phyloP scores from a whole-genome alignment of 768 basidiomycete species.

The Tylopilus cervinicoccineus region DNA sequence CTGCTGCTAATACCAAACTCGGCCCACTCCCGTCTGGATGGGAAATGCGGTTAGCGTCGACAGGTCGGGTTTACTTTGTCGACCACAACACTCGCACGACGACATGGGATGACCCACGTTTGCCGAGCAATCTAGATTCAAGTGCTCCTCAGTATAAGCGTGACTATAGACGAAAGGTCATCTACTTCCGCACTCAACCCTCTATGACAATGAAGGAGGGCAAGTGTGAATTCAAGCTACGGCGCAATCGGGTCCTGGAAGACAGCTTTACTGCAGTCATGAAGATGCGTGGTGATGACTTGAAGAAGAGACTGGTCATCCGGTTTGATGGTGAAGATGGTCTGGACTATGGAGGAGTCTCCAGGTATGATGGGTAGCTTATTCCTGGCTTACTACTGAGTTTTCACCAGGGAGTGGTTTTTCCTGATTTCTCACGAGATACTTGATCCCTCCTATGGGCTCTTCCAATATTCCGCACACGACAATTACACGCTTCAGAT shows the following conservation, averaged over 20 bases:
- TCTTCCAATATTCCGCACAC: slow-evolving; percentile 76
- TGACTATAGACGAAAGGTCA: slow-evolving; percentile 87
- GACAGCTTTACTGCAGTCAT: slow-evolving; percentile 85
- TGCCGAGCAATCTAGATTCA: slow-evolving; percentile 78
- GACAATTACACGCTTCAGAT: slow-evolving; percentile 82
- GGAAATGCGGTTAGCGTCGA: slow-evolving; percentile 92
- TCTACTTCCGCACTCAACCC: slow-evolving; percentile 90
- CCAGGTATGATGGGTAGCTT: slow-evolving; percentile 43
- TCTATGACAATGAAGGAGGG: slow-evolving; percentile 74
- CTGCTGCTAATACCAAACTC: slow-evolving; percentile 54
- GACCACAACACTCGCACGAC: slow-evolving; percentile 90
- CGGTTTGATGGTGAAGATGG: slow-evolving; percentile 80
- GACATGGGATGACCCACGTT: slow-evolving; percentile 89
- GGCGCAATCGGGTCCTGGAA: slow-evolving; percentile 77
- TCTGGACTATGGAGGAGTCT: slow-evolving; percentile 74
- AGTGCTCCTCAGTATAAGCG: slow-evolving; percentile 95
- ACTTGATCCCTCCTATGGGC: slow-evolving; percentile 78
- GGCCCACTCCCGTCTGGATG: slow-evolving; percentile 88
- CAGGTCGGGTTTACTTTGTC: slow-evolving; percentile 84
- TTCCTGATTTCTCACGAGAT: slow-evolving; percentile 81
- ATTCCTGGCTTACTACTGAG: not conserved
- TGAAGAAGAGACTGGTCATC: slow-evolving; percentile 69
- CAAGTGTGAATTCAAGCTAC: slow-evolving; percentile 84
- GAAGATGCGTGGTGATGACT: slow-evolving; percentile 66
- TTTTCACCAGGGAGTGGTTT: slow-evolving; percentile 68